Conservation (phyloP, 208 protist species). For the Endotrypanum monterogeii region DNA sequence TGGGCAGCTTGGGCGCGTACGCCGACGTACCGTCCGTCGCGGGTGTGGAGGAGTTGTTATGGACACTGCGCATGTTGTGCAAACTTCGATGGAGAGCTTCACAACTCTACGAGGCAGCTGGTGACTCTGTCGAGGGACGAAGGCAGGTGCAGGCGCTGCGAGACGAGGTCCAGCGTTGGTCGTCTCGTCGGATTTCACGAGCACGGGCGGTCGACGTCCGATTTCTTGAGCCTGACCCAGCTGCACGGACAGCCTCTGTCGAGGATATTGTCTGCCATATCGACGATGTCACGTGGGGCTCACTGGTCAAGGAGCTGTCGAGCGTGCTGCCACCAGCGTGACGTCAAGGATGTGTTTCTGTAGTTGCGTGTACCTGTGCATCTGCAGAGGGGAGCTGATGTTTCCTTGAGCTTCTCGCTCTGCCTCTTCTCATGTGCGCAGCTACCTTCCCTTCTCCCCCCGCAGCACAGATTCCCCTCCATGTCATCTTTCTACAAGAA, state of each 20-base stretch:
- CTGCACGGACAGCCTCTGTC: background rate
- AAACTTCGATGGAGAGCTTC: slow-evolving; percentile 45
- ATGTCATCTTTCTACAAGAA: background rate
- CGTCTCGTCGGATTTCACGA: slow-evolving; percentile 6
- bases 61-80: slow-evolving; percentile 38
- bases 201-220: background rate
- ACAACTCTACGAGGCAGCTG: slow-evolving; percentile 30
- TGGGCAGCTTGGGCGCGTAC: background rate
- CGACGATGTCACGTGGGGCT: slow-evolving; percentile 10
- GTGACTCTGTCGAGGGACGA: slow-evolving; percentile 13
- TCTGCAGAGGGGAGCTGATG: too few species aligned
- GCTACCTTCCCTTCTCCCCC: too few species aligned
- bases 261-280: slow-evolving; percentile 29
- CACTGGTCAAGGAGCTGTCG: slow-evolving; percentile 15
- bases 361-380: too few species aligned
- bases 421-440: background rate
- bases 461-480: background rate
- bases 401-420: background rate
- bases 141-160: slow-evolving; percentile 13
- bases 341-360: too few species aligned
- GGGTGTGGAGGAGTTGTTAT: slow-evolving; percentile 25
- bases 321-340: slow-evolving; percentile 8
- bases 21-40: background rate
- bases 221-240: background rate
- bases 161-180: slow-evolving; percentile 29